Base-by-base conservation (phyloP, 371 early-diverging fungal genomes). In the Mortierella sp. region DNA sequence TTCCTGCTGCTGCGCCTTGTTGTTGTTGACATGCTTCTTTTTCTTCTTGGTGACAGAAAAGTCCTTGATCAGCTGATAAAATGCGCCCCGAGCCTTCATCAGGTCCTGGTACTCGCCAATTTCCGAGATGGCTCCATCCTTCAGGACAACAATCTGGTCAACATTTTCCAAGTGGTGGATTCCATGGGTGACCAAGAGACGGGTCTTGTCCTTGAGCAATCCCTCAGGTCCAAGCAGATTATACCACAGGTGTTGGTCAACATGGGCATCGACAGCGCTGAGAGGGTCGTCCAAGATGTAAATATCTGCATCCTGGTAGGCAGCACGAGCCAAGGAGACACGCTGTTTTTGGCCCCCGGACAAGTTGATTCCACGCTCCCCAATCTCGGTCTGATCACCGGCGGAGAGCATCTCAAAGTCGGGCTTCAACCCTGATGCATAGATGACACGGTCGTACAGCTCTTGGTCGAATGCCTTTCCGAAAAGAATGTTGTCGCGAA, bases 401-500 rank as follows among this genome's bases (percentile, higher is more conserved):
- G 92, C 75, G 94, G 89, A 88, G 8, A 98, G 87, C 55, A 94
- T 95, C 34, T 94, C 93, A 44, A 98, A 83, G 80, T 98, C 98
- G 16, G 95, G 90, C 2, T 89, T 88, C 43, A 98, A 86, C 2
- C 96, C 96, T 16, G 93, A 91, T 83, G 90, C 90, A 76, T 89
- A 88, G 2, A 96, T 72, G 2, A 93, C 91, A 5, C 87, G 75
- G 14, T 96, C 89, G 83, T 98, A 99, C 57, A 93, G 95, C 16
- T 87, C 88, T 40, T 90, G 89, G 72, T 97, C 95, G 81, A 89
- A 96, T 8, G 91, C 91, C 80, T 90, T 90, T 16, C 98, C 98
- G 93, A 99, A 98, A 11, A 96, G 83, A 82, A 99, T 96, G 88
- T 99, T 99, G 51, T 98, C 97, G 31, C 96, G 91, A 8, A 99